Evolutionary conservation across 169 alveolate species (phyloP).

Genomic region (Cryptosporidium baileyi): DNA sequence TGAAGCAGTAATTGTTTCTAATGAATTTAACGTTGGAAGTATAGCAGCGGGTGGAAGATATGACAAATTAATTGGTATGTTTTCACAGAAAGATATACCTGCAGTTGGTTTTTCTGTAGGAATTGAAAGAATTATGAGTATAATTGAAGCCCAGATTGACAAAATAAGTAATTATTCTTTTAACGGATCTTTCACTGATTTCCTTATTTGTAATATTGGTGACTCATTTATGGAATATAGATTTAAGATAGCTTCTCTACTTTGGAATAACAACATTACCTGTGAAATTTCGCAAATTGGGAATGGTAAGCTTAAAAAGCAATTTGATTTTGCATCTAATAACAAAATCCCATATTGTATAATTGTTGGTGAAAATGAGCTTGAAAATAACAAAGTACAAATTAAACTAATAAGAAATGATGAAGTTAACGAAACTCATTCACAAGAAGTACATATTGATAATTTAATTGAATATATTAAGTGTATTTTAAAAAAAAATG

Average conservation of each 20-base stretch:
- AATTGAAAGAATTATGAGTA: constrained; percentile 90
- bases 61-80: constrained; percentile 92
- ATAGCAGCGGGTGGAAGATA: constrained; percentile 98
- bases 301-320: constrained; percentile 45
- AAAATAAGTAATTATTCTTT: neutral
- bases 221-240: constrained; percentile 11
- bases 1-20: constrained; percentile 90
- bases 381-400: constrained; percentile 9
- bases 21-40: constrained; percentile 87
- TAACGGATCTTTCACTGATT: constrained; percentile 44
- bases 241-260: constrained; percentile 55
- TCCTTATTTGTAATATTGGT: constrained; percentile 54
- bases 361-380: constrained; percentile 45
- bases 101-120: constrained; percentile 96
- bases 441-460: constrained; percentile 28
- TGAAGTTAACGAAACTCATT: neutral
- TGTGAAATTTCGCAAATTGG: constrained; percentile 45
- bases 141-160: constrained; percentile 79
- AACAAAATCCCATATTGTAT: constrained; percentile 37
- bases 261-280: constrained; percentile 47
- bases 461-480: neutral
- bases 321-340: constrained; percentile 48
- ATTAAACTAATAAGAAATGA: constrained; percentile 5
- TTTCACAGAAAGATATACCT: constrained; percentile 87
- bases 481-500: neutral